Conservation (phyloP, 1,284 basidiomycete species). For the Heterobasidion parviporum region DNA sequence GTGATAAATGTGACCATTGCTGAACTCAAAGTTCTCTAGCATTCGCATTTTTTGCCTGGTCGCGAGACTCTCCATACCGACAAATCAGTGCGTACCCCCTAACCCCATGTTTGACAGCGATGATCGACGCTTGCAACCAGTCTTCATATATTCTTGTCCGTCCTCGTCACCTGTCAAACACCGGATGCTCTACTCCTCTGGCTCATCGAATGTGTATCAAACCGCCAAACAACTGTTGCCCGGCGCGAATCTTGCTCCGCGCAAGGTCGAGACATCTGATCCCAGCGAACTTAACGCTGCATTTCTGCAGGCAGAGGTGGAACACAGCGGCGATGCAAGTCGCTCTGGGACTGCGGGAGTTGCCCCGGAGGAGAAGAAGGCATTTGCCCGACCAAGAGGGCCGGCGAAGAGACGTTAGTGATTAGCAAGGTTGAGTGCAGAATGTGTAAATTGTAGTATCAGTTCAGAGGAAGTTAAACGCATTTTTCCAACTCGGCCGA, state of each 20-base stretch:
- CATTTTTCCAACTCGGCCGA: not conserved
- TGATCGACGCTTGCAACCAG: constrained; percentile 25
- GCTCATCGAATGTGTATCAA: constrained; percentile 47
- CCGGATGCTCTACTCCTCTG: constrained; percentile 83
- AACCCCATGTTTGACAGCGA: constrained; percentile 1
- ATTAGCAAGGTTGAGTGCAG: not conserved
- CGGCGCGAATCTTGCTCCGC: constrained; percentile 33
- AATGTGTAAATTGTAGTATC: not conserved
- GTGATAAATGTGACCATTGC: not conserved
- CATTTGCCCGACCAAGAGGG: constrained; percentile 56
- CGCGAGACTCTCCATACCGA: constrained; percentile 42
- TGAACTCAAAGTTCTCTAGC: constrained; percentile 27
- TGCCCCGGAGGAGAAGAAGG: constrained; percentile 17
- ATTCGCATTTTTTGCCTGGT: constrained; percentile 74
- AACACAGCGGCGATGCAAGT: constrained; percentile 4
- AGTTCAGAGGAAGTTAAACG: too few species aligned
- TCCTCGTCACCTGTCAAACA: constrained; percentile 70
- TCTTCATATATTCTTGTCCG: constrained; percentile 88
- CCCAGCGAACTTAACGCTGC: constrained; percentile 62
- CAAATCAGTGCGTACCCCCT: constrained; percentile 21
- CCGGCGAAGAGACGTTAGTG: constrained; percentile 36
- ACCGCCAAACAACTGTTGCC: constrained; percentile 45
- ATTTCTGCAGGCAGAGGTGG: constrained; percentile 47
- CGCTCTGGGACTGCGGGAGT: constrained; percentile 7
- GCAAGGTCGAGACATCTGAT: constrained; percentile 79